phyloP scores from a whole-genome alignment of 768 basidiomycete species.

The Kwoniella dejecticola region DNA sequence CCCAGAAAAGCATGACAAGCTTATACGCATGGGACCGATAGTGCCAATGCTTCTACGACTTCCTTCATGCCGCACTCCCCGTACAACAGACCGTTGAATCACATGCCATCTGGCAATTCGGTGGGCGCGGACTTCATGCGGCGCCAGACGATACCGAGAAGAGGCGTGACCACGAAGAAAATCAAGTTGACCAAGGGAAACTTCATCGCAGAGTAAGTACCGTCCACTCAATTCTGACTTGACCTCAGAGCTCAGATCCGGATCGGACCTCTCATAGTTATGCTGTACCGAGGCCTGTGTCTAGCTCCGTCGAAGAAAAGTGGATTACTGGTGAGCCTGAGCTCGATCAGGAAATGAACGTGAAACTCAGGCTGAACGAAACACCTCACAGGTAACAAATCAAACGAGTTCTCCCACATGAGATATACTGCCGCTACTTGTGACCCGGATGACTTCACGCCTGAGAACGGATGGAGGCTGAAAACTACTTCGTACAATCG shows the following conservation, averaged over 20 bases:
- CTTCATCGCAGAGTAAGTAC: constrained; percentile 71
- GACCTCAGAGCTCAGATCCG: not conserved
- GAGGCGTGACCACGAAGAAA: constrained; percentile 81
- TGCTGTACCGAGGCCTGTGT: constrained; percentile 78
- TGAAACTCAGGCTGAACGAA: too few species aligned
- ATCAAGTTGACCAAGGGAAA: constrained; percentile 90
- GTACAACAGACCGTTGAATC: not conserved
- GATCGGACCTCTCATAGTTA: constrained; percentile 57
- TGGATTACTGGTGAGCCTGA: constrained; percentile 60
- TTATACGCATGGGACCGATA: not conserved
- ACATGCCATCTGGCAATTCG: constrained; percentile 31
- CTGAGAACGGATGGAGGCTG: constrained; percentile 64
- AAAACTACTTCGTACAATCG: constrained; percentile 21
- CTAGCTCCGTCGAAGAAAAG: constrained; percentile 77
- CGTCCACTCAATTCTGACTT: not conserved
- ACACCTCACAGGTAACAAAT: constrained; percentile 58
- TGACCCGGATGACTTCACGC: constrained; percentile 57
- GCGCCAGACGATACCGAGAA: constrained; percentile 81
- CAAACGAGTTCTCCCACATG: constrained; percentile 83
- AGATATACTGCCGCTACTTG: constrained; percentile 50
- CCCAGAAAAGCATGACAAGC: too few species aligned
- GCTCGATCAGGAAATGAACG: too few species aligned
- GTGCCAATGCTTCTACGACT: constrained; percentile 12
- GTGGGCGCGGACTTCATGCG: constrained; percentile 57
- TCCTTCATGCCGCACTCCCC: constrained; percentile 1